These are phyloP conservation scores for Athelia sp. DNA, from an alignment of 1,284 basidiomycete genomes.

Conservation along the genomic window DNA sequence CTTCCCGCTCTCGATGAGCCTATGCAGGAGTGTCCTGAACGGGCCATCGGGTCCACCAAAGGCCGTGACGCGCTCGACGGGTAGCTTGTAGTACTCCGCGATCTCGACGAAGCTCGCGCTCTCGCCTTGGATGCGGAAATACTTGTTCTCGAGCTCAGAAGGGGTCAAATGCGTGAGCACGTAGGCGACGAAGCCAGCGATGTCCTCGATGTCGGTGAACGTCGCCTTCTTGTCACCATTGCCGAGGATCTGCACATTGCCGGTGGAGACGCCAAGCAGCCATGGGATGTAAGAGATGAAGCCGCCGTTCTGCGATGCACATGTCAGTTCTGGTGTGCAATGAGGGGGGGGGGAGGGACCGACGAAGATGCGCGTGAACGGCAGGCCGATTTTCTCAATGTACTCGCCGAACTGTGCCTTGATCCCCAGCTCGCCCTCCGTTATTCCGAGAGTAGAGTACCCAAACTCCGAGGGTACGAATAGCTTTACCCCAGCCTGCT, in stretches of 20 bases:
- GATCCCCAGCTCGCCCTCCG: too few relatives aligned
- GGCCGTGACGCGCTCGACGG: not conserved
- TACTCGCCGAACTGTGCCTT: too few relatives aligned
- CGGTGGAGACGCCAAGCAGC: too few relatives aligned
- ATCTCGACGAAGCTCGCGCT: not conserved
- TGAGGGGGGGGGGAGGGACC: too few relatives aligned
- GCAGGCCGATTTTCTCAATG: too few relatives aligned
- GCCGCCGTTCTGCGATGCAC: too few relatives aligned
- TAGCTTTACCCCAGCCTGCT: too few relatives aligned
- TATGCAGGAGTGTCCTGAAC: not conserved
- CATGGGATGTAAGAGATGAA: too few relatives aligned
- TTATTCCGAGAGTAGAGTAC: constrained; percentile 2
- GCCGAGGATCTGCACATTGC: constrained; percentile 6
- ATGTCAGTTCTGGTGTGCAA: too few relatives aligned
- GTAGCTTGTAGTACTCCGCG: not conserved
- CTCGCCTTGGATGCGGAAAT: not conserved
- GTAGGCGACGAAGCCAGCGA: too few relatives aligned
- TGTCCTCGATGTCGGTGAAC: constrained; percentile 5
- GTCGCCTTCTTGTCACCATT: constrained; percentile 4
- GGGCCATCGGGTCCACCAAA: too few relatives aligned
- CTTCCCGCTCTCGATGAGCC: not conserved
- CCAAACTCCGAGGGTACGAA: constrained; percentile 14
- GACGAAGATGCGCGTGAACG: too few relatives aligned
- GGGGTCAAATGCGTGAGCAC: not conserved
- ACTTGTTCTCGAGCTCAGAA: not conserved